Conservation (phyloP, 2,329 filamentous ascomycete genomes). For the Calonectria hongkongensis region DNA sequence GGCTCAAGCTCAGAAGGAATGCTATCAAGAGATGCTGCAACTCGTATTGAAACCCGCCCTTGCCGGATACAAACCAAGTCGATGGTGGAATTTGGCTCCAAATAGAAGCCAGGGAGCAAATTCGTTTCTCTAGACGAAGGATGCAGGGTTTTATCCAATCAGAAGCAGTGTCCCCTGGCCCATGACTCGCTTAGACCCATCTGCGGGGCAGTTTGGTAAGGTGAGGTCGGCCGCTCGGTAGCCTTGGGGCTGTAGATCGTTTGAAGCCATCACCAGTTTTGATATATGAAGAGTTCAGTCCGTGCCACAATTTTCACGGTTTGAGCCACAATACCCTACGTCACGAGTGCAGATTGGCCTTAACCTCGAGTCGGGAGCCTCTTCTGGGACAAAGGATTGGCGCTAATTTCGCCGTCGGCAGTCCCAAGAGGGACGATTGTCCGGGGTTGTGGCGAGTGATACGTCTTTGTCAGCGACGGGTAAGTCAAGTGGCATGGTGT, state of each 20-base stretch:
- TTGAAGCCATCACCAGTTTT: constrained; percentile 53
- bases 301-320: constrained; percentile 32
- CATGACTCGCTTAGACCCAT: constrained; percentile 55
- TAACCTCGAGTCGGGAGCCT: constrained; percentile 43
- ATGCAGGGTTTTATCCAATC: constrained; percentile 53
- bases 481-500: constrained; percentile 30
- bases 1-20: constrained; percentile 49
- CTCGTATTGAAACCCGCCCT: constrained; percentile 55
- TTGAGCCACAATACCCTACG: constrained; percentile 47
- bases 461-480: constrained; percentile 37
- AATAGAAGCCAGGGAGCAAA: constrained; percentile 55
- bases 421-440: constrained; percentile 21
- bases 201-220: constrained; percentile 51
- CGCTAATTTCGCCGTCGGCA: constrained; percentile 35
- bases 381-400: constrained; percentile 42
- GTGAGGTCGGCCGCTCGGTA: constrained; percentile 35
- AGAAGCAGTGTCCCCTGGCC: constrained; percentile 47
- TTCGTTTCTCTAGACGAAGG: constrained; percentile 55
- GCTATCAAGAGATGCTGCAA: constrained; percentile 49
- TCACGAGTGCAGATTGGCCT: constrained; percentile 47
- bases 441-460: constrained; percentile 36
- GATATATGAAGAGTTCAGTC: constrained; percentile 44
- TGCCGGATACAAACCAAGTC: constrained; percentile 54
- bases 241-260: constrained; percentile 43
- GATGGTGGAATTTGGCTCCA: constrained; percentile 53